These are phyloP conservation scores for Polytrichum formosum DNA, from an alignment of 225 moss, liverwort and hornwort species.

Conservation along the genomic window DNA sequence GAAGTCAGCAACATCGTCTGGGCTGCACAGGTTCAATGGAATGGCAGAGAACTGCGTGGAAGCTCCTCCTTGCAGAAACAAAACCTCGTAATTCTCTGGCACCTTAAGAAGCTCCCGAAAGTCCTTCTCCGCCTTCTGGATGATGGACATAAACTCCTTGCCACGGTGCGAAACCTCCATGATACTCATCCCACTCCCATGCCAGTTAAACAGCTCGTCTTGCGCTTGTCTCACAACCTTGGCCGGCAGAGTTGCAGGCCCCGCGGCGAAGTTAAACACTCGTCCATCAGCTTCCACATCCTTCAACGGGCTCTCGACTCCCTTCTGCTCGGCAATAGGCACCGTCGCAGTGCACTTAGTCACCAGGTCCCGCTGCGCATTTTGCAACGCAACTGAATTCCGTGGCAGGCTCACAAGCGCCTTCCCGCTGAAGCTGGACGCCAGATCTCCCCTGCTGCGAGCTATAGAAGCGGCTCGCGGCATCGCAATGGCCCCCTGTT, in stretches of 20 bases:
- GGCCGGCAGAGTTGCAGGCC: conserved; percentile 87
- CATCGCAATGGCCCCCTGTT: conserved; percentile 29
- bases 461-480: neutral
- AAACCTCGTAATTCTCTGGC: conserved; percentile 80
- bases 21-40: conserved; percentile 74
- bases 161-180: conserved; percentile 98
- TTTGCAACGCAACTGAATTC: conserved; percentile 2
- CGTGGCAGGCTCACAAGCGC: conserved; percentile 4
- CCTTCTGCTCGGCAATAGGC: conserved; percentile 51
- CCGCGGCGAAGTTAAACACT: conserved; percentile 95
- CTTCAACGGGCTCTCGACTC: conserved; percentile 28
- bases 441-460: conserved; percentile 13
- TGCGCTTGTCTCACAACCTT: conserved; percentile 91
- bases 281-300: conserved; percentile 53
- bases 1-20: conserved; percentile 75
- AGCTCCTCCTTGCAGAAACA: conserved; percentile 95
- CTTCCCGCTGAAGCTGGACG: conserved; percentile 34
- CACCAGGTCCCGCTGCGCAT: conserved; percentile 19
- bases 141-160: conserved; percentile 81
- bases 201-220: conserved; percentile 88
- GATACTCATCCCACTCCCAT: conserved; percentile 90
- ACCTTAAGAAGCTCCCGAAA: conserved; percentile 75
- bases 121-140: conserved; percentile 90
- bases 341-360: conserved; percentile 50
- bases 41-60: conserved; percentile 78